Percentiles rank a stretch among this genome's conserved stretches.
Conservation (phyloP, 2,329 filamentous ascomycete genomes). For the Lasiodiplodia theobromae region DNA sequence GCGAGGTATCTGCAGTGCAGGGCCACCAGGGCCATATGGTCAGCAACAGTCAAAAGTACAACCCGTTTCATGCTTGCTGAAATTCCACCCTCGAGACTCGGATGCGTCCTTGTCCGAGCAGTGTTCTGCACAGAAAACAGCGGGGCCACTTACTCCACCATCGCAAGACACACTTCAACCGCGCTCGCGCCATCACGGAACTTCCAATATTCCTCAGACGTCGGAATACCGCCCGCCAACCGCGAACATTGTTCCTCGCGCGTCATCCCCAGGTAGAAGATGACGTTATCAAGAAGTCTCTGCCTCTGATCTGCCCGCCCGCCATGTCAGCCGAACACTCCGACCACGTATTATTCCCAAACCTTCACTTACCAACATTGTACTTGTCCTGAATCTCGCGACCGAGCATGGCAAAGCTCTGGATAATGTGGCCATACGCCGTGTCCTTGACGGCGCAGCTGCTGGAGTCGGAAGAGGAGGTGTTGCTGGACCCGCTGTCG, state of each 20-base stretch:
- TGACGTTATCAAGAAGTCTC: background rate
- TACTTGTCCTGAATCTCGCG: background rate
- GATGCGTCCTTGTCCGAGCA: fast-evolving
- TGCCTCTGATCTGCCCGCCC: background rate
- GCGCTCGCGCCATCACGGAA: background rate
- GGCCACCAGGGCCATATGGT: background rate
- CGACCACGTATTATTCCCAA: too few relatives aligned
- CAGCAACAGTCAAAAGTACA: background rate
- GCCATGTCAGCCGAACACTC: background rate
- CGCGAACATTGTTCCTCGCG: background rate
- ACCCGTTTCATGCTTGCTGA: too few relatives aligned
- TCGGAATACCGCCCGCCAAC: background rate
- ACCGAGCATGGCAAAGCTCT: background rate
- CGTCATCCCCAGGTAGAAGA: background rate
- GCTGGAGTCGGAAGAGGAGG: background rate
- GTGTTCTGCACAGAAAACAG: background rate
- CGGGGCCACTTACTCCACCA: background rate
- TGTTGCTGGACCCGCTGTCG: background rate
- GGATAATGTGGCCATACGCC: background rate
- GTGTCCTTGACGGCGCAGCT: background rate
- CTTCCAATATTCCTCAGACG: background rate
- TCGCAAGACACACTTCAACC: background rate
- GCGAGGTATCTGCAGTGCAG: background rate
- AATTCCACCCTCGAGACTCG: background rate
- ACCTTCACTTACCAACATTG: background rate